Evolutionary conservation across 2,329 filamentous ascomycete species (phyloP), one percentile per base, ranked within the genome.

Genomic region (Aspergillus proliferans): DNA sequence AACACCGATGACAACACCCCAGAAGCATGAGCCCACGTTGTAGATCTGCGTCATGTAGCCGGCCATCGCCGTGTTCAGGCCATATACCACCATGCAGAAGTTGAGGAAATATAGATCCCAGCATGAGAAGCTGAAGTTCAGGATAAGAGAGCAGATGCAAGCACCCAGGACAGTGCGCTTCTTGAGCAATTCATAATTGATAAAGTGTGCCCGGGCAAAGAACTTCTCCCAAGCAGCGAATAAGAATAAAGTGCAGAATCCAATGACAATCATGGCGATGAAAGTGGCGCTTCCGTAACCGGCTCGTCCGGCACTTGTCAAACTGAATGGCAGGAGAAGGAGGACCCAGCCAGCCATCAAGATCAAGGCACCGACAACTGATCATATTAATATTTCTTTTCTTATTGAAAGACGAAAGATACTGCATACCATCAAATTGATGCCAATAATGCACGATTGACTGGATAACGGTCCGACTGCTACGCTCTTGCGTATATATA

Each of bases 241-340:
- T 9, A 66, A 60, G 2, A 79, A 60, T 5, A 86, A 67, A 4
- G 79, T 71, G 0, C 76, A 48, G 19, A 76, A 62, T 0, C 84
- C 84, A 26, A 84, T 56, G 2, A 83, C 71, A 7, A 74, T 53
- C 63, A 81, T 74, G 28, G 64, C 68, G 49, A 81, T 75, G 52
- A 81, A 75, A 12, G 71, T 59, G 6, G 74, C 68, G 10, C 71
- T 72, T 2, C 64, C 51, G 68, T 76, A 80, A 15, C 64, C 58
- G 7, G 69, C 57, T 6, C 62, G 58, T n/a, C 72, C 66, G 28
- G 61, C 63, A n/a, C 59, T 57, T 45, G 71, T 64, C 19, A 88
- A 71, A 44, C 72, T 81, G 67, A 88, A 85, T 0, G 85, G 81
- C 15, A 88, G 73, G 3, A 88, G 74, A 62, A 88, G 79, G 3